Evolutionary conservation across 352 stramenopile species (phyloP).

Genomic region (Plasmopara muralis): DNA sequence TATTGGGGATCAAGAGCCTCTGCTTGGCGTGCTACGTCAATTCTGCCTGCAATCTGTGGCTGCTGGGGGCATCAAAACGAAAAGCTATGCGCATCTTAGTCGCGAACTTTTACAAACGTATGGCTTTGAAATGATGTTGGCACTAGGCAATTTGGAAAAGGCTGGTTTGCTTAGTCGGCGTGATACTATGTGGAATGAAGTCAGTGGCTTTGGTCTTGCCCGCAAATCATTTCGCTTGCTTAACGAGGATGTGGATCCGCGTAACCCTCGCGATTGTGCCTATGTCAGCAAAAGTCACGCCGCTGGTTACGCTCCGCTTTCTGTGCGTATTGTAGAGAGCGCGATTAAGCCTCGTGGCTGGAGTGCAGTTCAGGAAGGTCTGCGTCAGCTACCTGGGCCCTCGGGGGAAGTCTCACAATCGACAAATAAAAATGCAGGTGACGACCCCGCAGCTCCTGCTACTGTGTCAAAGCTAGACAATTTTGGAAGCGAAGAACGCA

Average conservation of each 20-base stretch:
- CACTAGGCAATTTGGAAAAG: constrained; percentile 92
- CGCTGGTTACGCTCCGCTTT: constrained; percentile 91
- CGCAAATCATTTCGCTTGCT: constrained; percentile 91
- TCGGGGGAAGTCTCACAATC: constrained; percentile 69
- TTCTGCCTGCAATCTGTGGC: constrained; percentile 93
- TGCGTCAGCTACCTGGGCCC: constrained; percentile 77
- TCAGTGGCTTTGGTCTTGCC: constrained; percentile 77
- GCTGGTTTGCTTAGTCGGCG: constrained; percentile 85
- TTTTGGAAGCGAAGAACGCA: constrained; percentile 73
- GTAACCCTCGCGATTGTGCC: constrained; percentile 91
- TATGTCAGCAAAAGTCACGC: constrained; percentile 85
- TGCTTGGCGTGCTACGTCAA: constrained; percentile 87
- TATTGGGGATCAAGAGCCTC: constrained; percentile 89
- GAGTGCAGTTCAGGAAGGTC: constrained; percentile 70
- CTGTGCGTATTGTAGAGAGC: constrained; percentile 89
- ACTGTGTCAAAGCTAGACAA: constrained; percentile 50
- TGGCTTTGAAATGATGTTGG: constrained; percentile 92
- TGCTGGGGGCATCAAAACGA: constrained; percentile 89
- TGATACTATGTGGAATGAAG: constrained; percentile 82
- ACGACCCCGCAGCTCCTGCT: constrained; percentile 31
- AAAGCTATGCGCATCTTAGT: constrained; percentile 91
- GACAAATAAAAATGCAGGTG: constrained; percentile 28
- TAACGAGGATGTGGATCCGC: constrained; percentile 92
- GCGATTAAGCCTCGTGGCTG: constrained; percentile 72
- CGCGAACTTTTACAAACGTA: constrained; percentile 95